Evolutionary conservation across 2,329 filamentous ascomycete species (phyloP).

Genomic region (Nigrospora oryzae): DNA sequence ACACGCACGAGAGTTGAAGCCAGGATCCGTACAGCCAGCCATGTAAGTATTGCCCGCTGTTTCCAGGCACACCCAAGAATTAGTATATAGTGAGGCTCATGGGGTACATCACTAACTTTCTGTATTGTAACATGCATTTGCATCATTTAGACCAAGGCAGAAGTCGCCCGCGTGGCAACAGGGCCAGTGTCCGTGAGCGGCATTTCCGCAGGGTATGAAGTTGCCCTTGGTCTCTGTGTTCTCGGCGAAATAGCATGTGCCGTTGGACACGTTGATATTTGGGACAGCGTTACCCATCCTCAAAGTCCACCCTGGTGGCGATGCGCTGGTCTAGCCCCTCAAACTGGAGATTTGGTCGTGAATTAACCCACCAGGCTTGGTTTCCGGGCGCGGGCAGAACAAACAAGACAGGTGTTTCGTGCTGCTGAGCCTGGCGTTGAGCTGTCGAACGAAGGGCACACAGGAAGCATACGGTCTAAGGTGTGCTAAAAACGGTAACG

Average conservation of each 20-base stretch:
- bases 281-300: background rate
- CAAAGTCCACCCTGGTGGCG: too few species aligned
- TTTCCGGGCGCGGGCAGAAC: too few species aligned
- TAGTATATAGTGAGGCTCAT: background rate
- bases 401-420: too few species aligned
- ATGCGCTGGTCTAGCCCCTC: too few species aligned
- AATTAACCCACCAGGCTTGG: too few species aligned
- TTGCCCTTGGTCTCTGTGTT: constrained; percentile 1
- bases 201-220: constrained; percentile 6
- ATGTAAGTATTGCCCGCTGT: constrained; percentile 6
- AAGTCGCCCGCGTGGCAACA: constrained; percentile 4
- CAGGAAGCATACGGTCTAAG: too few species aligned
- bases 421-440: too few species aligned
- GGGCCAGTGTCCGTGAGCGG: constrained; percentile 4
- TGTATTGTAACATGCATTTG: constrained; percentile 4
- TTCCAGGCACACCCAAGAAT: background rate
- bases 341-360: too few species aligned
- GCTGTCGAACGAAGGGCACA: too few species aligned
- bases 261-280: constrained; percentile 4
- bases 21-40: constrained; percentile 5
- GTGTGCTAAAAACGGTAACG: too few species aligned
- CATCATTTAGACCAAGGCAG: constrained; percentile 3
- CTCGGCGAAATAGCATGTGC: constrained; percentile 5
- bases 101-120: background rate
- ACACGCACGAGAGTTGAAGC: constrained; percentile 2